Conservation (phyloP, 1,284 basidiomycete genomes). For the Puccinia polysora region DNA sequence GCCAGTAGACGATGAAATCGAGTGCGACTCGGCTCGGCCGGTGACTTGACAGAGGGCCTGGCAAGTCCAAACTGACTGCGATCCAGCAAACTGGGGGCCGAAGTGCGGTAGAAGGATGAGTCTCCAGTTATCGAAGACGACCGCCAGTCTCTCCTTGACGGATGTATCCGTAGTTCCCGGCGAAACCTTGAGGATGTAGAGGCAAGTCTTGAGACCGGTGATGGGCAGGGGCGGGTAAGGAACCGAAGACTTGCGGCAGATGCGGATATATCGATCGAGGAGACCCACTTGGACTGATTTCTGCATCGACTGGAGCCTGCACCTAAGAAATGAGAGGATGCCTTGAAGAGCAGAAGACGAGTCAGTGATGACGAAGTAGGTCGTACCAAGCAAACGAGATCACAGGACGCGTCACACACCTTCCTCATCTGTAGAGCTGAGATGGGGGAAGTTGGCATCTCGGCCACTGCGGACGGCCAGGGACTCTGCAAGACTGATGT, state of each 20-base stretch:
- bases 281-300: constrained; percentile 8
- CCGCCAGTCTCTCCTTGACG: constrained; percentile 19
- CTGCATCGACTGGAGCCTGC: not conserved
- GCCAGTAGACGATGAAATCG: not conserved
- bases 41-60: constrained; percentile 22
- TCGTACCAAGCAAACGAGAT: not conserved
- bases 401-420: not conserved
- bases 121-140: constrained; percentile 28
- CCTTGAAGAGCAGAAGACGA: not conserved
- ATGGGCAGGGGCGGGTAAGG: constrained; percentile 20
- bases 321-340: not conserved
- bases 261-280: constrained; percentile 14
- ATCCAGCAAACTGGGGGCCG: constrained; percentile 21
- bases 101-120: not conserved
- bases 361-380: not conserved
- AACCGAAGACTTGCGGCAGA: constrained; percentile 10
- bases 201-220: constrained; percentile 31
- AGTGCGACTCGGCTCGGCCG: not conserved
- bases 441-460: not conserved
- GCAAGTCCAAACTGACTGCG: constrained; percentile 23
- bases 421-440: not conserved
- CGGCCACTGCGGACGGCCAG: not conserved
- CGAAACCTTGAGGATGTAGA: constrained; percentile 15
- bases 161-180: not conserved
- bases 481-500: constrained; percentile 1